Evolutionary conservation across 2,329 filamentous ascomycete genomes (phyloP).

Genomic region (Aspergillus sp.): DNA sequence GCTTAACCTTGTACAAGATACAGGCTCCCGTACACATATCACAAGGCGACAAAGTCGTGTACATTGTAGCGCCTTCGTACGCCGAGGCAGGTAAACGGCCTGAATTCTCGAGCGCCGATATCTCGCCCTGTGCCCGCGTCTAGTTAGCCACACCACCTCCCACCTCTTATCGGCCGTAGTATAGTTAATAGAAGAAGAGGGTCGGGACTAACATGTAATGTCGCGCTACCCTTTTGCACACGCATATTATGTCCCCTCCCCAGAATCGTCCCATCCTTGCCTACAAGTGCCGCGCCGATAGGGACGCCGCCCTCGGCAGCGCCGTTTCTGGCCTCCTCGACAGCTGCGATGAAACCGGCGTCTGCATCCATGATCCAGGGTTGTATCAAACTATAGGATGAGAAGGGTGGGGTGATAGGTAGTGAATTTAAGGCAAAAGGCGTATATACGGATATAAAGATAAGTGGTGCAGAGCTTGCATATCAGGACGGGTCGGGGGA

Average conservation of each 20-base stretch:
- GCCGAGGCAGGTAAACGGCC: conserved; percentile 68
- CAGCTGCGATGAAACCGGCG: conserved; percentile 56
- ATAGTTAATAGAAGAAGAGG: not conserved
- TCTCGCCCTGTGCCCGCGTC: conserved; percentile 61
- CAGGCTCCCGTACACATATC: conserved; percentile 82
- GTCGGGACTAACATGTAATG: conserved; percentile 62
- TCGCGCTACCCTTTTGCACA: conserved; percentile 69
- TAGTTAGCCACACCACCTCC: not conserved
- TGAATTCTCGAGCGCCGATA: conserved; percentile 71
- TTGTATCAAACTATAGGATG: not conserved
- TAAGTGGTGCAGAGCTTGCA: not conserved
- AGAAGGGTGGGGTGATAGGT: conserved; percentile 8
- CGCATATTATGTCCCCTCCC: conserved; percentile 75
- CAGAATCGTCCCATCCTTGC: conserved; percentile 67
- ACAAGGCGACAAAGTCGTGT: conserved; percentile 76
- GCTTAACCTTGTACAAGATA: conserved; percentile 70
- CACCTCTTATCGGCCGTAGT: not conserved
- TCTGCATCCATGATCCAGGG: conserved; percentile 39
- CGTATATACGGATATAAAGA: not conserved
- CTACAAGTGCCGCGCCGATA: conserved; percentile 63
- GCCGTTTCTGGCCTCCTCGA: conserved; percentile 58
- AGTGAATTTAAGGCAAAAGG: too few species aligned
- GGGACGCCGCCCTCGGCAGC: conserved; percentile 59
- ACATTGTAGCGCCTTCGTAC: conserved; percentile 76
- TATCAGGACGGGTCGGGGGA: not conserved